Evolutionary conservation across 2,329 filamentous ascomycete genomes (phyloP), one percentile per base, ranked within the genome.

Genomic region (Fusarium succisae): DNA sequence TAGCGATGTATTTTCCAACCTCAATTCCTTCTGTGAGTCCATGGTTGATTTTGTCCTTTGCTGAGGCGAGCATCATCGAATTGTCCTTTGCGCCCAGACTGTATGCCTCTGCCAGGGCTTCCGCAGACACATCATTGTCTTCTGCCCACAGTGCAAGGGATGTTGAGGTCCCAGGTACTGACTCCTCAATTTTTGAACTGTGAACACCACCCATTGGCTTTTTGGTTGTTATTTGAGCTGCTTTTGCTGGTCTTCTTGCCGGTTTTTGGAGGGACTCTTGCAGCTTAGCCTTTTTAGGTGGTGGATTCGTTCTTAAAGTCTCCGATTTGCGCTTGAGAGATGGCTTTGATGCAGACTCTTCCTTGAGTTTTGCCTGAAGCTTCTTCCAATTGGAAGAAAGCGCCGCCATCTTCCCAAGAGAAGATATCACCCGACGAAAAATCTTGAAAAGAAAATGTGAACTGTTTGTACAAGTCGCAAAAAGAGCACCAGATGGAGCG

Each of bases 1-100:
- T 90, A 26, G 94, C 93, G 47, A 99, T 85, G 81, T 97, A 99
- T 87, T 96, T 97, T 58, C 96, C 96, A 26, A 95, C 85, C 60
- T 94, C 90, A 41, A 92, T 84, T 11, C 87, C 89, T 30, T 85
- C 82, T 4, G 89, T 87, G 8, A 91, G 84, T 2, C 92, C 92
- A 50, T 90, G 88, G 78, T 94, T 94, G 70, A 91, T 84, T 50
- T 86, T 87, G 56, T 87, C 86, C 44, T 87, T 82, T 30, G 81
- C 81, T 17, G 85, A 81, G 22, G 83, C 81, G 35, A 90, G 83
- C 69, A 87, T 82, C 75, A 81, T 77, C 6, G 88, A 86, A 72
- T 85, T 85, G 63, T 86, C 82, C 65, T 86, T 86, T 14, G 85
- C 72, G 4, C 87, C 87, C 8, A 90, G 83, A 50, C 87, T 85